Percentiles rank a stretch among this genome's conserved stretches.
Evolutionary conservation across 306 rosid species (phyloP).

Genomic region (Rosa rugosa): DNA sequence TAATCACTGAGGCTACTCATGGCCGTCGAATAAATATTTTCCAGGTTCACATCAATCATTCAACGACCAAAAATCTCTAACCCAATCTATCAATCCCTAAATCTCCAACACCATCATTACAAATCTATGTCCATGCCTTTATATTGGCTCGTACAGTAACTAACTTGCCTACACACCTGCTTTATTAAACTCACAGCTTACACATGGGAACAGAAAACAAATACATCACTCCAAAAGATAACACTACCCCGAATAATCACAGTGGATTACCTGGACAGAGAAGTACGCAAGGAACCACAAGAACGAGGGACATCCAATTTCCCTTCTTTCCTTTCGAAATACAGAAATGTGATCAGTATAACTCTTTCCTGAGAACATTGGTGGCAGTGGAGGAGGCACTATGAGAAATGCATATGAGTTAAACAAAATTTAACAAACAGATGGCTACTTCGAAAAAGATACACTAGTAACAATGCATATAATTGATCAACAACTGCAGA

Average conservation of each 20-base stretch:
- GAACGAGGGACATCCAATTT: slow-evolving; percentile 76
- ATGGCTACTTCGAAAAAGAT: slow-evolving; percentile 8
- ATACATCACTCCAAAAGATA: background rate
- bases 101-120: background rate
- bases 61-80: background rate
- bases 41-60: slow-evolving; percentile 4
- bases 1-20: background rate
- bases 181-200: background rate
- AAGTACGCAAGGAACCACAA: slow-evolving; percentile 57
- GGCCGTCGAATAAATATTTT: background rate
- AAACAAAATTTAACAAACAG: slow-evolving; percentile 34
- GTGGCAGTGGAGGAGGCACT: slow-evolving; percentile 97
- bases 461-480: background rate
- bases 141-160: background rate
- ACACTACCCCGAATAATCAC: background rate
- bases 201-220: background rate
- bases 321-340: slow-evolving; percentile 67
- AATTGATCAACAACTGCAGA: background rate
- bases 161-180: background rate
- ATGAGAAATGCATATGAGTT: slow-evolving; percentile 55
- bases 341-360: slow-evolving; percentile 49
- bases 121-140: background rate
- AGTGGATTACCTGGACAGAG: slow-evolving; percentile 56
- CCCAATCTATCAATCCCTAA: background rate
- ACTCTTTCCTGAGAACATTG: slow-evolving; percentile 88